phyloP scores from a whole-genome alignment of 2,329 filamentous ascomycete genomes.

The Pseudophaeomoniella oleicola region DNA sequence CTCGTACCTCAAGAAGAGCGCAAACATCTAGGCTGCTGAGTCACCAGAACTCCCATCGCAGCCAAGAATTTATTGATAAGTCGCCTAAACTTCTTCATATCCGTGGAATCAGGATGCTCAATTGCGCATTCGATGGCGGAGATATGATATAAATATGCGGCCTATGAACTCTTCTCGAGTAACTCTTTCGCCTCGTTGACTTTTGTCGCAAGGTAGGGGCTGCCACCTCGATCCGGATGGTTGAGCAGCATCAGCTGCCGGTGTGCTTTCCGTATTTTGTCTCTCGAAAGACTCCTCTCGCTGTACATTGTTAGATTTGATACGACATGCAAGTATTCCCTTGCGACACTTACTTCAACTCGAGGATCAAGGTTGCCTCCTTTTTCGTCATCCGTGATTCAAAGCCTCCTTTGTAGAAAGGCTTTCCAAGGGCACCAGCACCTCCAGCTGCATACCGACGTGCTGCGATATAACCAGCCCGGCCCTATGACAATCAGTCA shows the following conservation, averaged over 20 bases:
- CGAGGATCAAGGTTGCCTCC: constrained; percentile 81
- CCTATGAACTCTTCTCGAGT: constrained; percentile 84
- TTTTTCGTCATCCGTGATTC: constrained; percentile 85
- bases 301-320: constrained; percentile 29
- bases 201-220: constrained; percentile 91
- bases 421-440: constrained; percentile 67
- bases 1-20: too few relatives aligned
- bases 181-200: constrained; percentile 98
- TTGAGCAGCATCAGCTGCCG: constrained; percentile 92
- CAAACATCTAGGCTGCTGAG: too few relatives aligned
- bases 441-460: constrained; percentile 55
- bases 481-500: constrained; percentile 46
- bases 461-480: constrained; percentile 80
- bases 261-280: constrained; percentile 90
- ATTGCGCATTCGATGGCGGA: too few relatives aligned
- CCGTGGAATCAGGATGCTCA: too few relatives aligned
- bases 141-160: too few relatives aligned
- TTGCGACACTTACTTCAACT: constrained; percentile 55
- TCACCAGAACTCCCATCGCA: too few relatives aligned
- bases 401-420: constrained; percentile 98
- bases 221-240: constrained; percentile 93
- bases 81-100: too few relatives aligned
- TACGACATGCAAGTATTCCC: constrained; percentile 1
- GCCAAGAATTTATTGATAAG: too few relatives aligned
- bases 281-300: constrained; percentile 75